Conservation (phyloP, 768 basidiomycete species). For the Kwoniella europaea region DNA sequence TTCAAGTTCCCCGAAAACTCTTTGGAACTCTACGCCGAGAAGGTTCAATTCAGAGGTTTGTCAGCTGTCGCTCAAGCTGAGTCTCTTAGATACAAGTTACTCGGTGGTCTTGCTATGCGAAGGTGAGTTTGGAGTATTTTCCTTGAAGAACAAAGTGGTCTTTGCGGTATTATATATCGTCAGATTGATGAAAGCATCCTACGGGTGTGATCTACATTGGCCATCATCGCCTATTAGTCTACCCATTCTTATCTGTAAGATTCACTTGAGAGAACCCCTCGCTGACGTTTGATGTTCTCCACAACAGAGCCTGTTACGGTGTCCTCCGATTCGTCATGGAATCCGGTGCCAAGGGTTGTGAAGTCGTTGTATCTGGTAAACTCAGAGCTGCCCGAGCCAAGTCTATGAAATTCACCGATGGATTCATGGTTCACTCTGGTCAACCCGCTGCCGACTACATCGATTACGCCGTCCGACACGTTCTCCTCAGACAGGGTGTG, state of each 20-base stretch:
- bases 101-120: constrained; percentile 98
- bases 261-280: too few relatives aligned
- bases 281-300: not conserved
- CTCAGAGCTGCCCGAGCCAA: constrained; percentile 99
- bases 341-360: constrained; percentile 98
- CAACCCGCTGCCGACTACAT: constrained; percentile 96
- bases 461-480: constrained; percentile 96
- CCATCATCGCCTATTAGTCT: not conserved
- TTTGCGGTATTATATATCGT: not conserved
- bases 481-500: constrained; percentile 96
- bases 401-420: constrained; percentile 99
- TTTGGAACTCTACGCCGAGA: constrained; percentile 98
- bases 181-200: too few relatives aligned
- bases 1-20: constrained; percentile 99
- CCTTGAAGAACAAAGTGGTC: not conserved
- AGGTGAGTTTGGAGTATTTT: constrained; percentile 66
- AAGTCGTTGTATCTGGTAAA: constrained; percentile 99
- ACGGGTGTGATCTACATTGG: too few relatives aligned
- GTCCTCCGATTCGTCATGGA: constrained; percentile 99
- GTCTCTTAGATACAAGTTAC: constrained; percentile 96
- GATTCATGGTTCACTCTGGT: constrained; percentile 85
- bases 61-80: constrained; percentile 99
- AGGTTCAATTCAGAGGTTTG: constrained; percentile 96
- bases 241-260: not conserved
- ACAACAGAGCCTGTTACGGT: constrained; percentile 89